phyloP scores from a whole-genome alignment of 129 eudicot species.

The Chrysanthemum lavandulifolium region DNA sequence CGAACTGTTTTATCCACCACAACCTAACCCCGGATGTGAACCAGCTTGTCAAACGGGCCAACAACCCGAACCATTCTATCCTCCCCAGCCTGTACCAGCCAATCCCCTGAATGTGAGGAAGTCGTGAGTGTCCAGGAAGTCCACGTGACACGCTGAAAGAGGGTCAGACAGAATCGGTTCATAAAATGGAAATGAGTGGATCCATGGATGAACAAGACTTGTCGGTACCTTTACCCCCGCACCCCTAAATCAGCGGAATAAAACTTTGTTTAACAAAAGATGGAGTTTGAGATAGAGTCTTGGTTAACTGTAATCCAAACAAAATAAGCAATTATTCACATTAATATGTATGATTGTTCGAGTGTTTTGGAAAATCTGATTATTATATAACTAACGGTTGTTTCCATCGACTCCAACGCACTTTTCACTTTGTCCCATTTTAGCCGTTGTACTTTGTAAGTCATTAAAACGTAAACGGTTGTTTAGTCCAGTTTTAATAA shows the following conservation, averaged over 20 bases:
- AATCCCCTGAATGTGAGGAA: neutral
- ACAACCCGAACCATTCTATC: neutral
- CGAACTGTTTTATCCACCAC: neutral
- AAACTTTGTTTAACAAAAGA: neutral
- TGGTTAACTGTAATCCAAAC: conserved; percentile 6
- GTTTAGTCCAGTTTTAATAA: too few relatives aligned
- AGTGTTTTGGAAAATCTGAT: too few relatives aligned
- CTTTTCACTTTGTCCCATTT: too few relatives aligned
- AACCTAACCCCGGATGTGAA: neutral
- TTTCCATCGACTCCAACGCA: too few relatives aligned
- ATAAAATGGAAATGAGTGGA: neutral
- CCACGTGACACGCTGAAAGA: neutral
- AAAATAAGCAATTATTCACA: conserved; percentile 27
- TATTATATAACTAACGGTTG: too few relatives aligned
- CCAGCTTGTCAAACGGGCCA: neutral
- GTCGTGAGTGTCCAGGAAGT: neutral
- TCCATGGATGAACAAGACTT: conserved; percentile 6
- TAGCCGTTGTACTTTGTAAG: too few relatives aligned
- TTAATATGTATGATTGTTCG: neutral
- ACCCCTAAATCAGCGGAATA: too few relatives aligned
- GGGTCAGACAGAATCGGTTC: neutral
- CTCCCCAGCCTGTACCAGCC: conserved; percentile 12
- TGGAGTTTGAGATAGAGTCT: conserved; percentile 24
- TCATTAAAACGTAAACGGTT: too few relatives aligned
- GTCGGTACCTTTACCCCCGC: neutral